Conservation (phyloP, 371 early-diverging fungal species). For the Basidiobolus meristosporus region DNA sequence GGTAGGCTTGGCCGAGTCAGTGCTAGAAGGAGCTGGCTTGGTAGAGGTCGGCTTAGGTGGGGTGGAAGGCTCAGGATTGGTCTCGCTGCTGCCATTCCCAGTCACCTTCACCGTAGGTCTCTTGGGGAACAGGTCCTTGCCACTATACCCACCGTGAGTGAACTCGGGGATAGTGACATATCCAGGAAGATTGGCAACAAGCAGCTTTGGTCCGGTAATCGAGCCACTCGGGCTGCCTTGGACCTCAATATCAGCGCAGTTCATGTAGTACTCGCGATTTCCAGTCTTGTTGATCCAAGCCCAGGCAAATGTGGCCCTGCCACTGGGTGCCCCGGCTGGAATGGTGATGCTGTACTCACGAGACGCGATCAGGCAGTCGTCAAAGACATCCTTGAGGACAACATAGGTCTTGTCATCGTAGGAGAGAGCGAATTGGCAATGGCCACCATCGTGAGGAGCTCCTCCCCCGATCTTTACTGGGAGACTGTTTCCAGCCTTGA, state of each 20-base stretch:
- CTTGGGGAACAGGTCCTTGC: no score
- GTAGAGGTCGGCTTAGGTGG: no score
- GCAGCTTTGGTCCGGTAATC: conserved; percentile 19
- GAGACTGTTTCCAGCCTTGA: no score
- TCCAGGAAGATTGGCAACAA: conserved; percentile 21
- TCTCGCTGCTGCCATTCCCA: no score
- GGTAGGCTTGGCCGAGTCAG: no score
- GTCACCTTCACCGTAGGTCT: no score
- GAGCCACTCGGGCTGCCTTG: conserved; percentile 11
- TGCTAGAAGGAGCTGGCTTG: no score
- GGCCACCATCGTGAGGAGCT: conserved; percentile 29
- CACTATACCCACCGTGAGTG: conserved; percentile 10
- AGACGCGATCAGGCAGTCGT: conserved; percentile 10
- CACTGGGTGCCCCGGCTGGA: conserved; percentile 28
- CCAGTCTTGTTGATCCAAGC: no score
- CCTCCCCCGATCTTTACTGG: no score
- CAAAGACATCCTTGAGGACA: conserved; percentile 29
- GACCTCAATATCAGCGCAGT: no score
- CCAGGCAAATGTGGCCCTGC: conserved; percentile 17
- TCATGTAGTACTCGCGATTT: no score
- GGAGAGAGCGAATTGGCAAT: conserved; percentile 44
- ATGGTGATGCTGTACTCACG: conserved; percentile 12
- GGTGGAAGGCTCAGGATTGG: no score
- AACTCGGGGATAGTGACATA: conserved; percentile 20
- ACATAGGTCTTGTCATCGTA: conserved; percentile 35